phyloP scores from a whole-genome alignment of 2,329 filamentous ascomycete genomes.

The Coniochaeta hoffmannii region DNA sequence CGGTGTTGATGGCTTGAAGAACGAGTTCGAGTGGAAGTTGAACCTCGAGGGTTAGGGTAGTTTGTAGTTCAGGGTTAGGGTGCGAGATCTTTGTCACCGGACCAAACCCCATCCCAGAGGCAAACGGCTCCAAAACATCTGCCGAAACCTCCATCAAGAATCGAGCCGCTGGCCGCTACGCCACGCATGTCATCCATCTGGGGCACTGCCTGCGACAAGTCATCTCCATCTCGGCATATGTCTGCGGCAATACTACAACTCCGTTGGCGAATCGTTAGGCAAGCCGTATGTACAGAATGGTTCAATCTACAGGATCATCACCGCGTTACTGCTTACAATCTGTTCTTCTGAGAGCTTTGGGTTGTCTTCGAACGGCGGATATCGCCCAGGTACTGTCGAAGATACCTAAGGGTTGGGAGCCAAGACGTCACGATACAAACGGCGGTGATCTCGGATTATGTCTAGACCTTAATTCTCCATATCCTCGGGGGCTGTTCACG shows the following conservation, averaged over 20 bases:
- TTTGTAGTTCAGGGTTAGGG: background rate
- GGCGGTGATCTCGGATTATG: too few relatives aligned
- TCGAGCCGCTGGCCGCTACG: background rate
- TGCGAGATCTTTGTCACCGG: background rate
- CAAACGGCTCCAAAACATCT: background rate
- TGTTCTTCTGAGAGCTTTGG: background rate
- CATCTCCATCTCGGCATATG: background rate
- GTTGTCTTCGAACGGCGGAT: background rate
- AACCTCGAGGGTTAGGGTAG: background rate
- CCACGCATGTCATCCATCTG: background rate
- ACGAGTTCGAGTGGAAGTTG: slow-evolving; percentile 28
- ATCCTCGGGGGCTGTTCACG: too few relatives aligned
- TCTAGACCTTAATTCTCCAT: too few relatives aligned
- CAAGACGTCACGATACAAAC: too few relatives aligned
- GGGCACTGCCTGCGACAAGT: background rate
- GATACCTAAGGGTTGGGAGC: background rate
- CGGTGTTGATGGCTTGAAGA: slow-evolving; percentile 31
- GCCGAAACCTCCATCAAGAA: background rate
- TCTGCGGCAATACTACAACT: background rate
- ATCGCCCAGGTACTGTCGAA: background rate
- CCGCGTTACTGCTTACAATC: background rate
- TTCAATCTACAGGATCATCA: too few relatives aligned
- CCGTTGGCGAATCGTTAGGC: background rate
- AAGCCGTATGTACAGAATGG: background rate
- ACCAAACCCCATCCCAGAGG: too few relatives aligned